Conservation (phyloP, 768 basidiomycete species). For the Tulasnella calospora region DNA sequence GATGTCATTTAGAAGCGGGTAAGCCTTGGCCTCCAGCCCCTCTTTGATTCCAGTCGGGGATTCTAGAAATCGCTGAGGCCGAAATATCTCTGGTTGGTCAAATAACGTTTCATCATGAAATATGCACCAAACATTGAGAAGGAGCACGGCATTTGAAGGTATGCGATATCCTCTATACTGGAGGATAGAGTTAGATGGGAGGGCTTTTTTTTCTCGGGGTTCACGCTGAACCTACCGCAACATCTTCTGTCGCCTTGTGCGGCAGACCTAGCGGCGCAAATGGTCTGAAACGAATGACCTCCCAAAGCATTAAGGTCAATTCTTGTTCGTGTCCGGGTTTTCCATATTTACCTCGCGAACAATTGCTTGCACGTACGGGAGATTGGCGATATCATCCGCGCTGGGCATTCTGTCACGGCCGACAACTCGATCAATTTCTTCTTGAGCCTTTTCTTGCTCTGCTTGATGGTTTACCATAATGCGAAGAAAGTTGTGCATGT, state of each 20-base stretch:
- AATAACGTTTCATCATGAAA: conserved; percentile 35
- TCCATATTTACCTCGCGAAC: conserved; percentile 6
- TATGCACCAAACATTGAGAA: conserved; percentile 35
- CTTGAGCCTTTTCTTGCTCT: conserved; percentile 16
- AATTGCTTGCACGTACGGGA: conserved; percentile 19
- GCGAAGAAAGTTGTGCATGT: not conserved
- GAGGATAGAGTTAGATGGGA: not conserved
- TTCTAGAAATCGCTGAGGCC: conserved; percentile 47
- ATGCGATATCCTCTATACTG: conserved; percentile 28
- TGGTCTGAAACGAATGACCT: conserved; percentile 17
- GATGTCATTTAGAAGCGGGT: conserved; percentile 3
- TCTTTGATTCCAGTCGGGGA: not conserved
- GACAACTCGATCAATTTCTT: conserved; percentile 23
- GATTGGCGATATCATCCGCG: conserved; percentile 3
- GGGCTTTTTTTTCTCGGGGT: no score
- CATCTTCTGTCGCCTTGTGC: conserved; percentile 25
- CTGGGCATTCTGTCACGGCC: conserved; percentile 15
- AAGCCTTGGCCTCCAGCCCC: not conserved
- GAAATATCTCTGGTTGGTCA: conserved; percentile 45
- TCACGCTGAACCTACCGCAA: not conserved
- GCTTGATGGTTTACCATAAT: not conserved
- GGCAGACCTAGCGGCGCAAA: conserved; percentile 33
- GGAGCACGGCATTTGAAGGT: conserved; percentile 31
- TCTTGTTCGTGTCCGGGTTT: no score
- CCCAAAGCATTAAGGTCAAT: no score